Evolutionary conservation across 208 protist genomes (phyloP).

Genomic region (Leishmania aethiopica): DNA sequence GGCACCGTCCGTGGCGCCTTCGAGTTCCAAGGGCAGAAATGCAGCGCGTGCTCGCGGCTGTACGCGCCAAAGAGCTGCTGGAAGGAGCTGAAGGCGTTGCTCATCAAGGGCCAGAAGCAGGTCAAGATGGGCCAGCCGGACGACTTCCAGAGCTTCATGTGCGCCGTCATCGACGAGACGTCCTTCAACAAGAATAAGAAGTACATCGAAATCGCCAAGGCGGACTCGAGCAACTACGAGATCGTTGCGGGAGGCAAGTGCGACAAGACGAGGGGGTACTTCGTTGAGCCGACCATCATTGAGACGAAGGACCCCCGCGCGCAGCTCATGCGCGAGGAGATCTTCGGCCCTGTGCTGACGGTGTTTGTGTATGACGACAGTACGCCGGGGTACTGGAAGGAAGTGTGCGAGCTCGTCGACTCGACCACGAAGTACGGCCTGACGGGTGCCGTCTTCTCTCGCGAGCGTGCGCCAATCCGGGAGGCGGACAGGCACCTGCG

Average conservation of each 20-base stretch:
- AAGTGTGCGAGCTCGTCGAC: conserved; percentile 86
- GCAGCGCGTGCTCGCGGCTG: conserved; percentile 89
- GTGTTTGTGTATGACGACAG: conserved; percentile 95
- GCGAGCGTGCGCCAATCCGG: conserved; percentile 74
- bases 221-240: conserved; percentile 58
- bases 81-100: conserved; percentile 77
- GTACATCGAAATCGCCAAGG: conserved; percentile 96
- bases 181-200: conserved; percentile 93
- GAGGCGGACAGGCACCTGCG: conserved; percentile 70
- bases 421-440: conserved; percentile 92
- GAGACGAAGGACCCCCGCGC: conserved; percentile 87
- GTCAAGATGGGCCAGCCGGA: conserved; percentile 95
- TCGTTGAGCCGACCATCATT: conserved; percentile 97
- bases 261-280: conserved; percentile 89
- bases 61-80: conserved; percentile 95
- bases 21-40: conserved; percentile 98
- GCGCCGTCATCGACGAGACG: conserved; percentile 96
- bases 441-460: conserved; percentile 94
- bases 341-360: conserved; percentile 98
- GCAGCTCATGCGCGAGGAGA: conserved; percentile 95
- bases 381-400: conserved; percentile 80
- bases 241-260: conserved; percentile 80
- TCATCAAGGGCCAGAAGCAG: conserved; percentile 84
- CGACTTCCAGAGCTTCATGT: conserved; percentile 94
- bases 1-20: conserved; percentile 94